Evolutionary conservation across 805 yeast species (phyloP).

Genomic region (Metschnikowia santaceciliae): DNA sequence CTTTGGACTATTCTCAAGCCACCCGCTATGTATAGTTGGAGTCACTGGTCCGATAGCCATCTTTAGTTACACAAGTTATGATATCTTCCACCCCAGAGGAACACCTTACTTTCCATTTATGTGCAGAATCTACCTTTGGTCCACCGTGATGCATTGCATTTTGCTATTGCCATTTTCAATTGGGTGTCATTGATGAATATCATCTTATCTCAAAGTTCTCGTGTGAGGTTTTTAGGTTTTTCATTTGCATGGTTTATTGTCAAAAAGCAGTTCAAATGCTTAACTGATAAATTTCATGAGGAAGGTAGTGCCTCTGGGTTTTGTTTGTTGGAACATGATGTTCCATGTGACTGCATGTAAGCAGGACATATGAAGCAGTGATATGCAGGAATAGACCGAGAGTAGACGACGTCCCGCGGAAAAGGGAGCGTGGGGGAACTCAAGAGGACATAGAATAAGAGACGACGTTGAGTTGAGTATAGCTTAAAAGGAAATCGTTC

Average conservation of each 20-base stretch:
- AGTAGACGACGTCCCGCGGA: too few species aligned
- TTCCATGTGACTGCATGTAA: too few species aligned
- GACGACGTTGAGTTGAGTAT: too few species aligned
- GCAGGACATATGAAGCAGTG: too few species aligned
- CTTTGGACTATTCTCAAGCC: slow-evolving; percentile 83
- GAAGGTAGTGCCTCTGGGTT: slow-evolving; percentile 50
- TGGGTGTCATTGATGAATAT: slow-evolving; percentile 61
- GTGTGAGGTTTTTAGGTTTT: slow-evolving; percentile 90
- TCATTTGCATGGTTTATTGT: slow-evolving; percentile 81
- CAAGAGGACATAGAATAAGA: too few species aligned
- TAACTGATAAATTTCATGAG: slow-evolving; percentile 61
- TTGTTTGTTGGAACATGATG: slow-evolving; percentile 27
- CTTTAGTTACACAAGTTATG: slow-evolving; percentile 86
- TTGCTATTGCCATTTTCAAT: slow-evolving; percentile 66
- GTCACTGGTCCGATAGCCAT: slow-evolving; percentile 95
- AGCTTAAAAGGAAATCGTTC: too few species aligned
- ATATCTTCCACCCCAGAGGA: slow-evolving; percentile 53
- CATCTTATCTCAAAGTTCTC: slow-evolving; percentile 65
- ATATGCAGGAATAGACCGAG: too few species aligned
- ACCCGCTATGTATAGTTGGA: slow-evolving; percentile 76
- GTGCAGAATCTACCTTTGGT: slow-evolving; percentile 96
- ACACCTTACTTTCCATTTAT: slow-evolving; percentile 78
- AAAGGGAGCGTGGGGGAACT: too few species aligned
- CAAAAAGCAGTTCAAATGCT: slow-evolving; percentile 88
- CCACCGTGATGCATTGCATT: slow-evolving; percentile 65